Percentiles rank a stretch among this genome's conserved stretches.
phyloP scores from a whole-genome alignment of 169 alveolate genomes.

The Neospora caninum region DNA sequence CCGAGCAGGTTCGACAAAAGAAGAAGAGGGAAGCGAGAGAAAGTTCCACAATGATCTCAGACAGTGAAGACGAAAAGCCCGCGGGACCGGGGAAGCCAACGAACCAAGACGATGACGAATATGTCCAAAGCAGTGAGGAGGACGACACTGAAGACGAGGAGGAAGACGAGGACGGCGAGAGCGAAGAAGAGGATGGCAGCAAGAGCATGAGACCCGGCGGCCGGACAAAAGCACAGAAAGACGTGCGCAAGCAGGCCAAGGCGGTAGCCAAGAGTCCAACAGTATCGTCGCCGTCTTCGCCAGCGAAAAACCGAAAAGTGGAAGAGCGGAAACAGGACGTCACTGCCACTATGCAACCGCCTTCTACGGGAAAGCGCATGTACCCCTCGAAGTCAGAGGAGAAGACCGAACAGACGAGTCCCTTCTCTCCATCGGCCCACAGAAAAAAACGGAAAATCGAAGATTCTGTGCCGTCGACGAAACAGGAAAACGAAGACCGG shows the following conservation, averaged over 20 bases:
- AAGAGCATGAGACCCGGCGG: too few relatives aligned
- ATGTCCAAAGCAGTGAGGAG: not conserved
- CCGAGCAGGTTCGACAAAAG: not conserved
- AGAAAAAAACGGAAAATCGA: not conserved
- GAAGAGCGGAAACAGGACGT: not conserved
- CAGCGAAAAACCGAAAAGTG: not conserved
- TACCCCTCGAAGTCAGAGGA: not conserved
- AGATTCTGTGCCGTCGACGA: too few relatives aligned
- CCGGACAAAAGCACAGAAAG: not conserved
- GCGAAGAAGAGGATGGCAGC: not conserved
- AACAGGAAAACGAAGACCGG: not conserved
- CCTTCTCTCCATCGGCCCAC: not conserved
- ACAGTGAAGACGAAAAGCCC: not conserved
- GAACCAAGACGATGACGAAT: not conserved
- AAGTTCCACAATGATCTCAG: not conserved
- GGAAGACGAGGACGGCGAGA: conserved; percentile 1
- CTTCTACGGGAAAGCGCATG: too few relatives aligned
- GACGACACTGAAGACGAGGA: not conserved
- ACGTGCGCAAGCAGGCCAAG: not conserved
- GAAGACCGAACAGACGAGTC: not conserved
- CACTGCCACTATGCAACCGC: too few relatives aligned
- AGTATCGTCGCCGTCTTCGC: not conserved
- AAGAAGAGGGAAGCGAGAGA: not conserved
- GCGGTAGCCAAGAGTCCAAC: not conserved
- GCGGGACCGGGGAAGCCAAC: not conserved